Base-by-base conservation (phyloP, 257 asterid genomes). In the Leptodermis oblonga region DNA sequence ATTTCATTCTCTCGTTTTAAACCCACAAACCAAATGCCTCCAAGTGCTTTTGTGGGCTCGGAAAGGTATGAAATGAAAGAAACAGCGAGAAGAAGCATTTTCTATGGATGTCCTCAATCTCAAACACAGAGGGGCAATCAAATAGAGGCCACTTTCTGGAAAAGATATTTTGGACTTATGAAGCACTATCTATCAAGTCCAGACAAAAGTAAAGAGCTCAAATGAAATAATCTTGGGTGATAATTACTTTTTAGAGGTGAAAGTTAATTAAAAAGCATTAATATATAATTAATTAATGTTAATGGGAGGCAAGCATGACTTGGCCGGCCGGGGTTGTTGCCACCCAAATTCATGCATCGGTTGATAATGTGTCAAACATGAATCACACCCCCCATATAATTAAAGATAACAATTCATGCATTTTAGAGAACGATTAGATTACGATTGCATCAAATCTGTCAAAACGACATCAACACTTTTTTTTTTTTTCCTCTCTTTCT, bases 251-350 rank as follows among this genome's bases (percentile, higher is more conserved):
- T 28, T 45, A 28, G 56, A 66, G 64, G 65, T 31, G 18, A 28
- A 54, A 45, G 6, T 48, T 34, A 10, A 45, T 67, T 28, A 25
- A 65, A 30, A 7, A 12, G 14, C 11, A 65, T 28, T 61, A 73
- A 66, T 65, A 59, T n/a, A n/a, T n/a, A n/a, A n/a, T n/a, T n/a
- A n/a, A n/a, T n/a, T n/a, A 60, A 58, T 46, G 54, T 72, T 69
- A 58, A n/a, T 79, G 87, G 86, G 84, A 58, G 80, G 75, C 86
- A 80, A 66, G 31, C 30, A 52, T 13, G 7, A 43, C 17, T 45
- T 65, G 62, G 12, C 60, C 60, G 48, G 60, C 36, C 37, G 62
- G 58, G 54, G 56, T 52, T 25, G 12, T 3, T 39, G 39, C 39
- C 39, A 2, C 43, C 65, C 46, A 7, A 18, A 30, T 72, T 52